Percentiles rank a stretch among this genome's conserved stretches.
phyloP scores from a whole-genome alignment of 192 early-diverging fungal genomes.

The Coemansia sp. region DNA sequence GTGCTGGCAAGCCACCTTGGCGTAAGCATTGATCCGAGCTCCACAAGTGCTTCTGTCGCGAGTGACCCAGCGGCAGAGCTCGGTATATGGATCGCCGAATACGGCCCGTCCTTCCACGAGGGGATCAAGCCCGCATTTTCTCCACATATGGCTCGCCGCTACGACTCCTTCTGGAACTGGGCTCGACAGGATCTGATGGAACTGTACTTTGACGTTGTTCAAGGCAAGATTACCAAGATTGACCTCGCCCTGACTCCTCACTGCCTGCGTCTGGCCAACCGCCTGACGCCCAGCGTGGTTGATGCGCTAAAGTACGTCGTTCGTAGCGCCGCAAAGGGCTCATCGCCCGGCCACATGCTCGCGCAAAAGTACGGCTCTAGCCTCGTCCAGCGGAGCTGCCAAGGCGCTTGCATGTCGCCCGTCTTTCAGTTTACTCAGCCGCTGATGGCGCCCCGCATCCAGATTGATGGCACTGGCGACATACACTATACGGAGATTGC shows the following conservation, averaged over 20 bases:
- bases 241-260: constrained; percentile 76
- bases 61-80: constrained; percentile 67
- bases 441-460: constrained; percentile 74
- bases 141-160: constrained; percentile 80
- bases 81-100: constrained; percentile 78
- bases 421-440: constrained; percentile 65
- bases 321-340: constrained; percentile 81
- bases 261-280: constrained; percentile 88
- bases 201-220: constrained; percentile 93
- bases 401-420: constrained; percentile 47
- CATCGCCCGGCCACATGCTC: constrained; percentile 71
- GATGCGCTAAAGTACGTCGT: constrained; percentile 65
- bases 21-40: constrained; percentile 65
- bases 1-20: constrained; percentile 87
- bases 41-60: constrained; percentile 59
- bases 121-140: constrained; percentile 86
- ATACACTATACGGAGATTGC: constrained; percentile 76
- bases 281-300: constrained; percentile 32
- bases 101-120: constrained; percentile 86
- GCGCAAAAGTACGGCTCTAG: constrained; percentile 83
- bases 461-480: constrained; percentile 72
- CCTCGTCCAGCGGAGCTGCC: constrained; percentile 38
- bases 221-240: constrained; percentile 73
- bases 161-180: constrained; percentile 99
- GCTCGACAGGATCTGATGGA: constrained; percentile 59